Conservation (phyloP, 495 filamentous ascomycete genomes). For the Penicillium angulare region DNA sequence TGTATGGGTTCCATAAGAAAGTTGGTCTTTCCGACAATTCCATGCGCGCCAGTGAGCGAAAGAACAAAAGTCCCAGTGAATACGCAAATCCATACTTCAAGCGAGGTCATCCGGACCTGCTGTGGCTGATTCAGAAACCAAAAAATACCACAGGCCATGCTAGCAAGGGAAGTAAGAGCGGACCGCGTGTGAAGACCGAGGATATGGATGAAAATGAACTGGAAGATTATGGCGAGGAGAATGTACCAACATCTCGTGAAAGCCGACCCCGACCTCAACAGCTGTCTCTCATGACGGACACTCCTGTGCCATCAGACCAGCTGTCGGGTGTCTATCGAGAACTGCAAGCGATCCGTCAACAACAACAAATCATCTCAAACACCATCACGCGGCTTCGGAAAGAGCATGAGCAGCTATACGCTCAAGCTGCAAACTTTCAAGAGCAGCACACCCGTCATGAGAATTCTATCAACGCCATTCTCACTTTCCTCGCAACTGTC, state of each 20-base stretch:
- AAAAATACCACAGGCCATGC: constrained; percentile 59
- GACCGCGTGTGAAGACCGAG: constrained; percentile 63
- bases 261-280: constrained; percentile 38
- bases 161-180: constrained; percentile 49
- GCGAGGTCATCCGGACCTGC: constrained; percentile 83
- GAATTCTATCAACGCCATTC: constrained; percentile 95
- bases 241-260: constrained; percentile 30
- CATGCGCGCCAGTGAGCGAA: constrained; percentile 93
- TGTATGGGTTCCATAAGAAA: constrained; percentile 99
- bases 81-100: constrained; percentile 97
- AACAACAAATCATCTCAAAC: constrained; percentile 78
- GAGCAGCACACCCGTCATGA: constrained; percentile 92
- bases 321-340: constrained; percentile 74
- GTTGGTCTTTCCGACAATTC: constrained; percentile 96
- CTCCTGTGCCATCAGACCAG: constrained; percentile 69
- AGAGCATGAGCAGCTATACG: constrained; percentile 85
- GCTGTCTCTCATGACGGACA: constrained; percentile 41
- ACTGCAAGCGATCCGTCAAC: constrained; percentile 74
- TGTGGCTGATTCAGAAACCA: constrained; percentile 98
- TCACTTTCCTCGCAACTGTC: constrained; percentile 94
- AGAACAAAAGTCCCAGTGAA: constrained; percentile 96
- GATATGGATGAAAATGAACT: constrained; percentile 66
- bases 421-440: constrained; percentile 87
- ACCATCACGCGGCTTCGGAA: constrained; percentile 74
- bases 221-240: constrained; percentile 63